Conservation (phyloP, 352 stramenopile species). For the Pythium periplocum region DNA sequence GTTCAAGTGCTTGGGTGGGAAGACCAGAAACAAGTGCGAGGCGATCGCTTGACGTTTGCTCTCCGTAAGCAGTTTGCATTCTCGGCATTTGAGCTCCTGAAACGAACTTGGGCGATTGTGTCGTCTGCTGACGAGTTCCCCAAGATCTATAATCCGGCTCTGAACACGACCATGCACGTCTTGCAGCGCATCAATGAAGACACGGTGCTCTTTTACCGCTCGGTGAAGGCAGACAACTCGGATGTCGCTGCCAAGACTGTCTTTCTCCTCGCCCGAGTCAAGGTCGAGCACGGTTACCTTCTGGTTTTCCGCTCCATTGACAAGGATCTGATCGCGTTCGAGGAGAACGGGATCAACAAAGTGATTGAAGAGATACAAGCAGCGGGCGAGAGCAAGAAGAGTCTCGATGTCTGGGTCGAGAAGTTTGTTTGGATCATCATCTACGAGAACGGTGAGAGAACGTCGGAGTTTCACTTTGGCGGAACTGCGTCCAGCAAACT, state of each 20-base stretch:
- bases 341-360: slow-evolving; percentile 1
- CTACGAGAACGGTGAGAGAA: too few relatives aligned
- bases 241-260: slow-evolving; percentile 4
- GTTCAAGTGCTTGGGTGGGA: slow-evolving; percentile 8
- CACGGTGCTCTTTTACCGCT: slow-evolving; percentile 10
- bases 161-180: slow-evolving; percentile 2
- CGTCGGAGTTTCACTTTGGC: too few relatives aligned
- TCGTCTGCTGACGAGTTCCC: not conserved
- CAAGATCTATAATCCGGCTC: slow-evolving; percentile 9
- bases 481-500: too few relatives aligned
- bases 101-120: slow-evolving; percentile 8
- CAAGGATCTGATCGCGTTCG: slow-evolving; percentile 2
- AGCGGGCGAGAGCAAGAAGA: not conserved
- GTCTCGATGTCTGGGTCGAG: too few relatives aligned
- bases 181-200: slow-evolving; percentile 10
- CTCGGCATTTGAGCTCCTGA: slow-evolving; percentile 2
- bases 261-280: slow-evolving; percentile 3
- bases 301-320: slow-evolving; percentile 7
- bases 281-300: slow-evolving; percentile 2
- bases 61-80: slow-evolving; percentile 7
- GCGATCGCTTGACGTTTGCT: slow-evolving; percentile 1
- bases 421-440: too few relatives aligned
- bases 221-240: not conserved
- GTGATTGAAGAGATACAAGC: slow-evolving; percentile 2
- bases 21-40: not conserved